phyloP scores from a whole-genome alignment of 2,329 filamentous ascomycete species.

The Neopestalotiopsis clavispora region DNA sequence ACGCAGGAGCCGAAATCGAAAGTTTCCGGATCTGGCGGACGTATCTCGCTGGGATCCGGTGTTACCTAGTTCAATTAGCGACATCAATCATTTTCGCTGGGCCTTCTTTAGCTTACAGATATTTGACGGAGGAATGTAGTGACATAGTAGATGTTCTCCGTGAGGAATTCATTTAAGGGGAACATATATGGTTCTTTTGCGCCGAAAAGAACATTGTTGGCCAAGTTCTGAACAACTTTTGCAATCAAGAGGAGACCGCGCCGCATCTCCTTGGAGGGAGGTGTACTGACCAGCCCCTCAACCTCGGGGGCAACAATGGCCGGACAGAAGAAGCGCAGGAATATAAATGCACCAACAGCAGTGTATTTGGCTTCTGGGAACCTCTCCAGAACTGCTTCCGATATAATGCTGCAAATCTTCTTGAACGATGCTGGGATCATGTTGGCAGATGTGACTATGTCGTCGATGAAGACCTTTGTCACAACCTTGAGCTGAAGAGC shows the following conservation, averaged over 20 bases:
- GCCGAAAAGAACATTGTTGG: slow-evolving; percentile 74
- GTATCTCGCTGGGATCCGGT: slow-evolving; percentile 49
- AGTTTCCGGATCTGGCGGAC: slow-evolving; percentile 49
- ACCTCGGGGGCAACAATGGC: slow-evolving; percentile 73
- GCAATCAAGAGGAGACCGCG: slow-evolving; percentile 71
- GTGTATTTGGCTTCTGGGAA: slow-evolving; percentile 76
- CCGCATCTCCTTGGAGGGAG: slow-evolving; percentile 72
- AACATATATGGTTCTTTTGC: slow-evolving; percentile 77
- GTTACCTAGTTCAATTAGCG: slow-evolving; percentile 44
- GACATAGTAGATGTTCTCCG: slow-evolving; percentile 70
- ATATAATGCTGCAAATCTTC: slow-evolving; percentile 72
- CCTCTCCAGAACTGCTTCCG: slow-evolving; percentile 63
- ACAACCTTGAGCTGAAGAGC: slow-evolving; percentile 69
- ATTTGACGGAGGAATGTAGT: slow-evolving; percentile 72
- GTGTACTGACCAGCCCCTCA: slow-evolving; percentile 64
- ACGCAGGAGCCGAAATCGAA: slow-evolving; percentile 76
- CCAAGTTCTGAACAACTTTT: slow-evolving; percentile 73
- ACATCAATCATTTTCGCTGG: slow-evolving; percentile 8
- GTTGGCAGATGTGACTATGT: slow-evolving; percentile 67
- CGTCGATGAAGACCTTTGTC: slow-evolving; percentile 73
- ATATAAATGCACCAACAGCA: slow-evolving; percentile 73
- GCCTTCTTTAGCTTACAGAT: slow-evolving; percentile 52
- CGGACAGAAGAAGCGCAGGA: slow-evolving; percentile 74
- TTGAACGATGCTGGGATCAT: slow-evolving; percentile 68
- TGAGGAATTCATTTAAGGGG: slow-evolving; percentile 70